A percentile compares a stretch with the other conserved stretches of the same genome.
Conservation (phyloP, 306 rosid genomes). For the Cucurbita pepo region DNA sequence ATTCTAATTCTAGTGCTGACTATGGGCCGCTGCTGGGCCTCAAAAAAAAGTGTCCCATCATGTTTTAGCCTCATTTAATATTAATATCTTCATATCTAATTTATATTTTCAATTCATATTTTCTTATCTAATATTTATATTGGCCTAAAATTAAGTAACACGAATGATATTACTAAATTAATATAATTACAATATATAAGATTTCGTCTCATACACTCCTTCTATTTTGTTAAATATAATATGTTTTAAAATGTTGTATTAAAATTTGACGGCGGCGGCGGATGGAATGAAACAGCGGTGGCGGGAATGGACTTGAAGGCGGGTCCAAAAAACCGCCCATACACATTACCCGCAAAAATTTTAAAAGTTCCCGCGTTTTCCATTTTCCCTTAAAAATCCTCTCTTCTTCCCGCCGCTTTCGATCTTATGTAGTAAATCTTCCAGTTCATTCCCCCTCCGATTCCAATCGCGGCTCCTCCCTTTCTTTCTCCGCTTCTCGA, state of each 20-base stretch:
- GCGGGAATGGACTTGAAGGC: neutral
- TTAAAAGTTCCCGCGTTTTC: constrained; percentile 37
- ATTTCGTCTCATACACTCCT: no score
- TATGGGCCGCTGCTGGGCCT: neutral
- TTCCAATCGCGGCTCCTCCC: neutral
- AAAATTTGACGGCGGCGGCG: neutral
- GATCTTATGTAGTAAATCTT: neutral
- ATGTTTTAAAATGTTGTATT: neutral
- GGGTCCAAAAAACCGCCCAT: neutral
- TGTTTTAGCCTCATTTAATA: no score
- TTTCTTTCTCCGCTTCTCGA: neutral
- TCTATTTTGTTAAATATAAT: no score
- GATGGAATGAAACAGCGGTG: neutral
- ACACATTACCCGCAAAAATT: constrained; percentile 11
- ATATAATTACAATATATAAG: no score
- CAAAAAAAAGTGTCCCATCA: neutral
- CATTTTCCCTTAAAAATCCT: neutral
- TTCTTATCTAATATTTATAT: no score
- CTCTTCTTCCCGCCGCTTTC: constrained; percentile 12
- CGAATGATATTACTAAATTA: no score
- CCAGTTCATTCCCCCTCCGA: neutral
- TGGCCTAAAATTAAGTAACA: no score
- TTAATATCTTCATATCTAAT: no score
- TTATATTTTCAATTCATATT: no score
- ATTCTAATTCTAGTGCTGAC: neutral